These are phyloP conservation scores for Rhodomyrtus psidioides DNA, from an alignment of 441 rosid genomes.

Conservation along the genomic window DNA sequence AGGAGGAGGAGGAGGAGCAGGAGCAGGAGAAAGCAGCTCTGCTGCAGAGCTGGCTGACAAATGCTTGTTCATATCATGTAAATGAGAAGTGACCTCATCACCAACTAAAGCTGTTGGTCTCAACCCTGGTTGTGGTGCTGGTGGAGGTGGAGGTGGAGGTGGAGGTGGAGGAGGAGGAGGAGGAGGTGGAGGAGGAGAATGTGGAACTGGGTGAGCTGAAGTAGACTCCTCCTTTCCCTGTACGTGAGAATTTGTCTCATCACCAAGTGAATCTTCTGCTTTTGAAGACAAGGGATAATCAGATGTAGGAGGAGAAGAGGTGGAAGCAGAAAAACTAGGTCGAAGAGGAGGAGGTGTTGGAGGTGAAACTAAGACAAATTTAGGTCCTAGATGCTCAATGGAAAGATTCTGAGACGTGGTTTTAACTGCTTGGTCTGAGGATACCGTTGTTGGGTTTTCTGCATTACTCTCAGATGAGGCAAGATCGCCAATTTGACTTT, in stretches of 20 bases:
- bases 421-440: conserved; percentile 3
- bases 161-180: conserved; percentile 4
- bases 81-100: conserved; percentile 17
- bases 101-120: conserved; percentile 15
- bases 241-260: not conserved
- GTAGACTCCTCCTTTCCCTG: not conserved
- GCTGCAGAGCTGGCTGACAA: conserved; percentile 7
- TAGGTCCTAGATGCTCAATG: conserved; percentile 12
- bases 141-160: no score
- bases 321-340: conserved; percentile 16
- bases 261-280: not conserved
- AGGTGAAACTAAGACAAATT: no score
- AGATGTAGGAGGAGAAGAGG: not conserved
- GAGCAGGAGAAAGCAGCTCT: not conserved
- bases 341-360: conserved; percentile 22
- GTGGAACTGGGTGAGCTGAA: not conserved
- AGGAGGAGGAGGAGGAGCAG: no score
- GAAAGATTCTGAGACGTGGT: conserved; percentile 5
- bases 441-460: not conserved
- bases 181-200: conserved; percentile 10
- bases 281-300: not conserved
- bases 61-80: conserved; percentile 18
- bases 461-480: conserved; percentile 21
- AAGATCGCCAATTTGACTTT: conserved; percentile 69
- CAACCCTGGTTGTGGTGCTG: conserved; percentile 10